Evolutionary conservation across 345 rosid genomes (phyloP).

Genomic region (Viola odorata): DNA sequence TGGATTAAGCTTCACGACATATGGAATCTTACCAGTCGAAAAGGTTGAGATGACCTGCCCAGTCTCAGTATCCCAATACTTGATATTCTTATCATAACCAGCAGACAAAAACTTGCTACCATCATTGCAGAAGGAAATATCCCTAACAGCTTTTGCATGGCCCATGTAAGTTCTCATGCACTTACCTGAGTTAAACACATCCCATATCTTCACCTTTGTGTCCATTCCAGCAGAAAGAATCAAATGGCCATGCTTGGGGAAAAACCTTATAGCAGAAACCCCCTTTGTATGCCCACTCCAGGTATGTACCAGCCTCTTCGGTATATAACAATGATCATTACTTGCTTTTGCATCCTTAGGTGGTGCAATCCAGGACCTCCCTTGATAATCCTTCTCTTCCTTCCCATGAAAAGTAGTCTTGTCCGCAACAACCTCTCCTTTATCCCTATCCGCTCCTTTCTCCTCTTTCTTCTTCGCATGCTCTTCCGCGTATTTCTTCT

Average conservation of each 20-base stretch:
- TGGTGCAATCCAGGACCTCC: slow-evolving; percentile 89
- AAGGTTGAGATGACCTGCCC: slow-evolving; percentile 92
- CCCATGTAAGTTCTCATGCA: slow-evolving; percentile 99
- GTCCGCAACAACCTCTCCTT: slow-evolving; percentile 74
- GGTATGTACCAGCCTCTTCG: slow-evolving; percentile 22
- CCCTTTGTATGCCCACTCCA: slow-evolving; percentile 29
- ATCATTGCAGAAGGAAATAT: slow-evolving; percentile 89
- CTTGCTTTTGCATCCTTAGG: slow-evolving; percentile 91
- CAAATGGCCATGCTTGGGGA: slow-evolving; percentile 94
- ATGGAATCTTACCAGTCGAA: slow-evolving; percentile 88
- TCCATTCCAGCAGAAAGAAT: slow-evolving; percentile 99
- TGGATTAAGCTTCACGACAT: slow-evolving; percentile 86
- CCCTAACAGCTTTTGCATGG: slow-evolving; percentile 88
- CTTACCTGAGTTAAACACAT: slow-evolving; percentile 90
- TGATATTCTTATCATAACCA: slow-evolving; percentile 90
- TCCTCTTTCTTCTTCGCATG: slow-evolving; percentile 91
- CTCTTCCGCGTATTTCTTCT: slow-evolving; percentile 95
- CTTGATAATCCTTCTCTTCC: slow-evolving; percentile 93
- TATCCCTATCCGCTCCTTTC: slow-evolving; percentile 52
- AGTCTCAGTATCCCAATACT: slow-evolving; percentile 96
- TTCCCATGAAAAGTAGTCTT: slow-evolving; percentile 94
- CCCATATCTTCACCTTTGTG: slow-evolving; percentile 97
- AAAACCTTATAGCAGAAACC: slow-evolving; percentile 62
- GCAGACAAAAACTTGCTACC: slow-evolving; percentile 91
- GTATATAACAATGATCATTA: slow-evolving; percentile 75